Conservation (phyloP, 2,329 filamentous ascomycete species). For the Phialocephala subalpina region DNA sequence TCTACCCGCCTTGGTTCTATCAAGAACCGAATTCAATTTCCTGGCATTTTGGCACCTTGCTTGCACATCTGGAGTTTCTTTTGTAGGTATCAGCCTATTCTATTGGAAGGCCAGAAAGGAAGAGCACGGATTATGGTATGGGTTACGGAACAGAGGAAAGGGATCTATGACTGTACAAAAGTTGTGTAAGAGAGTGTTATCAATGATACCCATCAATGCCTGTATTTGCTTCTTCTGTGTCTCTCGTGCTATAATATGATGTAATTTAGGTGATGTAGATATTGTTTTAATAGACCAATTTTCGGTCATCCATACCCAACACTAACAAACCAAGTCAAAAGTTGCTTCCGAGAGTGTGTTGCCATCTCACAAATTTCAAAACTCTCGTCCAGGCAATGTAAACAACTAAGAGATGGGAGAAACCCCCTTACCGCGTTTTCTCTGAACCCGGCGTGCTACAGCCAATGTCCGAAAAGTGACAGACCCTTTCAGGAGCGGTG, state of each 20-base stretch:
- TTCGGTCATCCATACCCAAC: too few relatives aligned
- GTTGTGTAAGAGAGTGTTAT: slow-evolving; percentile 19
- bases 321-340: too few relatives aligned
- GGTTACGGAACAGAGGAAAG: background rate
- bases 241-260: too few relatives aligned
- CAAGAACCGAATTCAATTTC: too few relatives aligned
- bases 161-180: slow-evolving; percentile 4
- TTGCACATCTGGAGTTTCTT: slow-evolving; percentile 8
- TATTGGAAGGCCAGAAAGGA: background rate
- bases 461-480: background rate
- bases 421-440: background rate
- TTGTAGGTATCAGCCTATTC: slow-evolving; percentile 10
- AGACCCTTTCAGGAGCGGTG: background rate
- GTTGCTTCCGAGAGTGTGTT: too few relatives aligned
- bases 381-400: too few relatives aligned
- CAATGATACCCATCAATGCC: slow-evolving; percentile 25
- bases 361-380: too few relatives aligned
- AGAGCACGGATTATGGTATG: background rate
- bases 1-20: background rate
- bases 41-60: slow-evolving; percentile 5
- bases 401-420: background rate
- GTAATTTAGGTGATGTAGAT: too few relatives aligned
- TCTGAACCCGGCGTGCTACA: background rate
- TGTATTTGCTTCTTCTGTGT: background rate
- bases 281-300: too few relatives aligned